Conservation (phyloP, 805 yeast genomes). For the Blastobotrys americana region DNA sequence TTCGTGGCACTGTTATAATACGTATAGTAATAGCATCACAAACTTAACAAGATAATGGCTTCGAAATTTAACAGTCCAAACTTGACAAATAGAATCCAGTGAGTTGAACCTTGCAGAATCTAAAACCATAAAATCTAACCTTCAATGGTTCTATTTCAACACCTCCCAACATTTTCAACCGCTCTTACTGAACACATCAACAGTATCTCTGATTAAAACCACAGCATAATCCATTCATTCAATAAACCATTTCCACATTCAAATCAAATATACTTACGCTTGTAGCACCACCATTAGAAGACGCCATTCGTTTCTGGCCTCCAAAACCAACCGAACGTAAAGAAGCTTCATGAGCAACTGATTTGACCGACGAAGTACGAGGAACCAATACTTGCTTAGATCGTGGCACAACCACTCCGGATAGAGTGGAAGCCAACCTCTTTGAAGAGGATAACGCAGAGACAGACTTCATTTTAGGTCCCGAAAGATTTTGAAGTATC, state of each 20-base stretch:
- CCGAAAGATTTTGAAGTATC: too few relatives aligned
- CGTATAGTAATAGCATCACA: too few relatives aligned
- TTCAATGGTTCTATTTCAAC: too few relatives aligned
- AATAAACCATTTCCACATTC: background rate
- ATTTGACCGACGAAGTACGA: constrained; percentile 7
- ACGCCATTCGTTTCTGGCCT: constrained; percentile 20
- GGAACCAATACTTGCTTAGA: constrained; percentile 12
- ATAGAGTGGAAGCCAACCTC: constrained; percentile 13
- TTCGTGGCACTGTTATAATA: too few relatives aligned
- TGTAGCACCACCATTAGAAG: constrained; percentile 27
- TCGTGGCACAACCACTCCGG: constrained; percentile 15
- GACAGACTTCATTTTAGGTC: constrained; percentile 10
- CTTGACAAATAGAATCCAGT: too few relatives aligned
- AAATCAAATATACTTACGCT: constrained; percentile 20
- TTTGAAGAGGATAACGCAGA: constrained; percentile 12
- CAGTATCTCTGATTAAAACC: too few relatives aligned
- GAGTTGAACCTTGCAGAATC: too few relatives aligned
- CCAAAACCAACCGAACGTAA: constrained; percentile 25
- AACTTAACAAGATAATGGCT: too few relatives aligned
- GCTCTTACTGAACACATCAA: too few relatives aligned
- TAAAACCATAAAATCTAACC: too few relatives aligned
- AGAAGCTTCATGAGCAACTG: constrained; percentile 26
- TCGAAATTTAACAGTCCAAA: too few relatives aligned
- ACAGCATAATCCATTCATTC: background rate
- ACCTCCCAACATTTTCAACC: too few relatives aligned